These are phyloP conservation scores for Vanderwaltozyma verrucispora DNA, from an alignment of 805 yeast species.

Conservation along the genomic window DNA sequence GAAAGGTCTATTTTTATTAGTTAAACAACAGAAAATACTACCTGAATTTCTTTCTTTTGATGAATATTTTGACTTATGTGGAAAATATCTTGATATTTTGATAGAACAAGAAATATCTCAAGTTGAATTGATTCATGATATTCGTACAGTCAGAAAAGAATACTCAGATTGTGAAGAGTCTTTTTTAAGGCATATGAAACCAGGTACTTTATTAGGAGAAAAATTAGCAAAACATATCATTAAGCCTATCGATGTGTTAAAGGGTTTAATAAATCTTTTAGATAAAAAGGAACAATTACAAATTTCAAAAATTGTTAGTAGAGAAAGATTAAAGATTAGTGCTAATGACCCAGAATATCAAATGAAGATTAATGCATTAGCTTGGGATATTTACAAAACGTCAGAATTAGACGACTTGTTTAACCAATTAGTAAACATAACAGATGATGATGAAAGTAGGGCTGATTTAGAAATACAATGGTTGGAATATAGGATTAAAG, in stretches of 20 bases:
- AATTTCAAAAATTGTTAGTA: conserved; percentile 34
- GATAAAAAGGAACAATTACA: conserved; percentile 32
- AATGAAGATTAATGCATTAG: conserved; percentile 29
- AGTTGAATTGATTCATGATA: conserved; percentile 39
- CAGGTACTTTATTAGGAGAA: conserved; percentile 47
- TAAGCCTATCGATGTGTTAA: conserved; percentile 36
- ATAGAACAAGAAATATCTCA: conserved; percentile 35
- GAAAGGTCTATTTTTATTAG: conserved; percentile 62
- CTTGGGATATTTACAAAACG: conserved; percentile 38
- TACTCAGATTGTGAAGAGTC: conserved; percentile 33
- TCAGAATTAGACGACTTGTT: conserved; percentile 48
- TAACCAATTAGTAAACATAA: conserved; percentile 43
- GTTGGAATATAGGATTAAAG: conserved; percentile 45
- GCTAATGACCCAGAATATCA: conserved; percentile 34
- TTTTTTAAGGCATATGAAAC: conserved; percentile 42
- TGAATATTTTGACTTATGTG: conserved; percentile 34
- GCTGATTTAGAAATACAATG: conserved; percentile 47
- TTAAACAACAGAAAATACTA: conserved; percentile 14
- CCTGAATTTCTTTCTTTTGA: conserved; percentile 33
- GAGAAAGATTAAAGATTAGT: conserved; percentile 41
- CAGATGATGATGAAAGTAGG: conserved; percentile 54
- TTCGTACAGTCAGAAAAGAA: conserved; percentile 36
- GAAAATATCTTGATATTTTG: conserved; percentile 35
- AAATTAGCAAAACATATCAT: conserved; percentile 39
- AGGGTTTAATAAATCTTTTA: conserved; percentile 34